A percentile compares a stretch with the other conserved stretches of the same genome.
These are phyloP conservation scores for Globisporangium echinulatum DNA, from an alignment of 352 stramenopile species.

Conservation along the genomic window DNA sequence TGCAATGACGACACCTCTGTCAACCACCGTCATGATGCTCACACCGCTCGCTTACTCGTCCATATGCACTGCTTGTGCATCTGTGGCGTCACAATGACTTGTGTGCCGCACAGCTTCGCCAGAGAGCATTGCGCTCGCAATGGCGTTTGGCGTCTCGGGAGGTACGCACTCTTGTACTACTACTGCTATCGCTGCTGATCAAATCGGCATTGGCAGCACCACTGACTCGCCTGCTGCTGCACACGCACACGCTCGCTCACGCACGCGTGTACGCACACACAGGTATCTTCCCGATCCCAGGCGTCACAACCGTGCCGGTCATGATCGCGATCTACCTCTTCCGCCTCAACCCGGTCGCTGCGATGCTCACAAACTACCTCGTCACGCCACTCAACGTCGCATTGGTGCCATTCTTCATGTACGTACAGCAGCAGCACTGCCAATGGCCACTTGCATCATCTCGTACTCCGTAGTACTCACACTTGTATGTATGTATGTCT, in stretches of 20 bases:
- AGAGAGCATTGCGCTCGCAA: slow-evolving; percentile 63
- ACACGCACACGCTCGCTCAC: not conserved
- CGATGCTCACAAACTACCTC: slow-evolving; percentile 83
- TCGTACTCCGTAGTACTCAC: not conserved
- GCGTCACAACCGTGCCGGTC: slow-evolving; percentile 63
- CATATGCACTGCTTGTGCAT: not conserved
- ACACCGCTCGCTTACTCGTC: not conserved
- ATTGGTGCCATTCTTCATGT: slow-evolving; percentile 76
- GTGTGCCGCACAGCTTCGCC: slow-evolving; percentile 35
- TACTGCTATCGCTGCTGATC: no score
- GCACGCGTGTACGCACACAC: not conserved
- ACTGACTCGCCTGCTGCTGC: not conserved
- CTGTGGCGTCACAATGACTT: not conserved
- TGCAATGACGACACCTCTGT: no score
- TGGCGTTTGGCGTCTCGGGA: slow-evolving; percentile 72
- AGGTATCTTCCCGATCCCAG: slow-evolving; percentile 78
- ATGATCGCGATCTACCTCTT: slow-evolving; percentile 78
- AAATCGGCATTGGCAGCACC: not conserved
- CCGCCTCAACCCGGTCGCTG: slow-evolving; percentile 68
- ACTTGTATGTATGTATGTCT: not conserved
- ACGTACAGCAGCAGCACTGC: slow-evolving; percentile 4
- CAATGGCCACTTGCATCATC: not conserved
- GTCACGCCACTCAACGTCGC: slow-evolving; percentile 75
- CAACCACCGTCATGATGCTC: no score
- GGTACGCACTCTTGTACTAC: slow-evolving; percentile 14